Conservation (phyloP, 352 stramenopile species). For the Blastocystis sp. region DNA sequence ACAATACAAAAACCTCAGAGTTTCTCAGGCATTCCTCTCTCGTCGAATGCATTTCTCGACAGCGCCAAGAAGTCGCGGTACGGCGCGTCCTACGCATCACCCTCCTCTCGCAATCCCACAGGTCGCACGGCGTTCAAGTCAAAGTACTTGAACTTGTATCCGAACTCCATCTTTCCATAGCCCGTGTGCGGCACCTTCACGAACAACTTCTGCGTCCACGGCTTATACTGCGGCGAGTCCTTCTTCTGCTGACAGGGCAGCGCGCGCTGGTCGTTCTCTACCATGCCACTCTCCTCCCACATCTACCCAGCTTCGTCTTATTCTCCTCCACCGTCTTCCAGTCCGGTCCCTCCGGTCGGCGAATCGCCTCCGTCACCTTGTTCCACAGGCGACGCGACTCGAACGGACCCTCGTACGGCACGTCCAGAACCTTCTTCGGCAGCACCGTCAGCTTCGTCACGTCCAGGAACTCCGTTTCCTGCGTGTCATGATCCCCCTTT, state of each 20-base stretch:
- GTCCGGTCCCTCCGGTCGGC: slow-evolving; percentile 1
- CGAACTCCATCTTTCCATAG: slow-evolving; percentile 1
- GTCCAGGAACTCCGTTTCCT: slow-evolving; percentile 14
- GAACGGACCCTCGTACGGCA: neutral
- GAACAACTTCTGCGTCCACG: slow-evolving; percentile 35
- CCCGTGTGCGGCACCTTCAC: neutral
- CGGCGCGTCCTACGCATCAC: neutral
- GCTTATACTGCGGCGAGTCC: neutral
- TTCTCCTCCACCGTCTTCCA: slow-evolving; percentile 30
- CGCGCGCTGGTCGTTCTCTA: slow-evolving; percentile 3
- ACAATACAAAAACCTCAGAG: too few species aligned
- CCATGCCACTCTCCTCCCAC: neutral
- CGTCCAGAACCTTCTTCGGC: slow-evolving; percentile 13
- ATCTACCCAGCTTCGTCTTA: slow-evolving; percentile 21
- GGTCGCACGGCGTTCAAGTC: slow-evolving; percentile 12
- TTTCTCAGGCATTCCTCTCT: too few species aligned
- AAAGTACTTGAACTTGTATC: slow-evolving; percentile 47
- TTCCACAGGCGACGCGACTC: slow-evolving; percentile 23
- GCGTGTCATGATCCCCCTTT: neutral
- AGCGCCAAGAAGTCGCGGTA: slow-evolving; percentile 24
- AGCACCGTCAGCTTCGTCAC: slow-evolving; percentile 29
- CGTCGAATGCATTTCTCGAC: neutral
- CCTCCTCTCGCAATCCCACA: neutral
- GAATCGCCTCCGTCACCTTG: neutral
- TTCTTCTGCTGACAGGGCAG: slow-evolving; percentile 34